These are phyloP conservation scores for Emericellopsis terricola DNA, from an alignment of 495 filamentous ascomycete species.

Conservation along the genomic window DNA sequence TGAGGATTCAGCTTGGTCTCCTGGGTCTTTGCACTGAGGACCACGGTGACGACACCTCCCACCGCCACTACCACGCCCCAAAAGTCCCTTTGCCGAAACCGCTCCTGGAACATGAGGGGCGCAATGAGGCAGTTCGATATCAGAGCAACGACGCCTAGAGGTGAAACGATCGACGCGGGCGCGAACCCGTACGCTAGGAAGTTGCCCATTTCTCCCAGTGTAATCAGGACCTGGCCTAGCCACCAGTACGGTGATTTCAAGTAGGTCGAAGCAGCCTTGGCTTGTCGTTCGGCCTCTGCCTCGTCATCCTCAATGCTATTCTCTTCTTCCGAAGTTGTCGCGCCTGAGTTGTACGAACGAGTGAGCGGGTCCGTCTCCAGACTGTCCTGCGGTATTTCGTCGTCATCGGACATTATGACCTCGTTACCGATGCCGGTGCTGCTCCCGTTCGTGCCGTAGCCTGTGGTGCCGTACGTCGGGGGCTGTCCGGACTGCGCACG, in stretches of 20 bases:
- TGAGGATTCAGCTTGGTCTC: slow-evolving; percentile 84
- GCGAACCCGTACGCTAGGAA: slow-evolving; percentile 97
- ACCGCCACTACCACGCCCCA: slow-evolving; percentile 76
- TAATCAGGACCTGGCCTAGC: slow-evolving; percentile 80
- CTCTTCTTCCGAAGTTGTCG: slow-evolving; percentile 16
- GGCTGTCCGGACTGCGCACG: slow-evolving; percentile 8
- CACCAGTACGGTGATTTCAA: slow-evolving; percentile 91
- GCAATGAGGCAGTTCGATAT: slow-evolving; percentile 95
- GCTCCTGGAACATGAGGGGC: slow-evolving; percentile 78
- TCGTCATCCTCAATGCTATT: no score
- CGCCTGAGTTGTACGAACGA: slow-evolving; percentile 23
- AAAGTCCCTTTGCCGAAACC: slow-evolving; percentile 68
- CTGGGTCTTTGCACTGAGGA: slow-evolving; percentile 75
- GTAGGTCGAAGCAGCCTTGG: slow-evolving; percentile 33
- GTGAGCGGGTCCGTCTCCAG: slow-evolving; percentile 31
- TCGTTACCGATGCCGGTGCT: not conserved
- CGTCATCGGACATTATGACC: not conserved
- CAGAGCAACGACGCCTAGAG: slow-evolving; percentile 83
- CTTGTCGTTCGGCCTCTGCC: slow-evolving; percentile 7
- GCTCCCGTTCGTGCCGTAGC: slow-evolving; percentile 10
- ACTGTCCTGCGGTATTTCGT: slow-evolving; percentile 7
- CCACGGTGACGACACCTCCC: slow-evolving; percentile 77
- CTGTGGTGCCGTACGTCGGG: slow-evolving; percentile 15
- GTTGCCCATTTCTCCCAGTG: slow-evolving; percentile 83
- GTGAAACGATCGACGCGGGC: slow-evolving; percentile 96